Base-by-base conservation (phyloP, 805 yeast species). In the Pichia insulana region DNA sequence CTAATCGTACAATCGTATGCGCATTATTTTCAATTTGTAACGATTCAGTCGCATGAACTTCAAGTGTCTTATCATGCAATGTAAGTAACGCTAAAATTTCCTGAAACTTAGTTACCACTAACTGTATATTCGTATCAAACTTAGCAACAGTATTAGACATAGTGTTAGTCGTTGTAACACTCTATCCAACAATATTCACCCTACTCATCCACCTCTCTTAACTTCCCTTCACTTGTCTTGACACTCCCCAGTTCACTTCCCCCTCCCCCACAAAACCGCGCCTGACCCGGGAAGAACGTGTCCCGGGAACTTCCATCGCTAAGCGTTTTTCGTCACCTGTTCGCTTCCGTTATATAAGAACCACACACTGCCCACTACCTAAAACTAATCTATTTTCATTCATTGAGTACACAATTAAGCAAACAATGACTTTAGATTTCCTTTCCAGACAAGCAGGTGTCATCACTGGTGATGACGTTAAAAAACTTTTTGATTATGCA, bases 401-500 rank as follows among this genome's bases (percentile, higher is more conserved):
- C n/a, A n/a, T n/a, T n/a, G n/a, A n/a, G n/a, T n/a, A n/a, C n/a
- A n/a, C n/a, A n/a, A n/a, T n/a, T 8, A 22, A 22, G 37, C 18
- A 30, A 26, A 50, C 31, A n/a, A 58, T 60, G 62, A 49, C 56
- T 54, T 52, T 59, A 69, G 88, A 81, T 61, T 87, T 87, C 67
- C 75, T 89, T 61, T 70, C 73, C 58, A 82, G 94, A 76, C 89
- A 92, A 71, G 62, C 92, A 65, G 98, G 98, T 78, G 98, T 92
- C 71, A 88, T 92, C 69, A 92, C 85, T 72, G 98, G 98, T 64
- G 97, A 90, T 61, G 98, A 92, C 65, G 98, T 92, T 54, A 77
- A 76, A 58, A 68, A 70, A 56, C 74, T 83, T 65, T 92, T 89
- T 72, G 81, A 82, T 69, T 87, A 89, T 70, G 96, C 96, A 50